Conservation (phyloP, 2,329 filamentous ascomycete species). For the Byssothecium circinans region DNA sequence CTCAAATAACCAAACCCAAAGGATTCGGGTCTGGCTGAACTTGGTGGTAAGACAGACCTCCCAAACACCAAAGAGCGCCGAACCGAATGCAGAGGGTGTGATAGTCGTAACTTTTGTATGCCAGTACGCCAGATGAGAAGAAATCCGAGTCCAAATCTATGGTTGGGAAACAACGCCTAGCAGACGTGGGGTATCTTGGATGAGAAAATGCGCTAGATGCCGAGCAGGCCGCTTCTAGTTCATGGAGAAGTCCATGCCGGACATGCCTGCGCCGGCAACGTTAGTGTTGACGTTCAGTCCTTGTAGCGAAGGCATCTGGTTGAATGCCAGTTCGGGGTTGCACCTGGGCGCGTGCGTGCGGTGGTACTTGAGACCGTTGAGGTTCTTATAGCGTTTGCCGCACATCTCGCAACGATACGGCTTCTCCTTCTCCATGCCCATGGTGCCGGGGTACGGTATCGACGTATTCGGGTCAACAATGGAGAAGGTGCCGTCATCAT, state of each 20-base stretch:
- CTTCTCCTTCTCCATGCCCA: conserved; percentile 99
- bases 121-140: conserved; percentile 12
- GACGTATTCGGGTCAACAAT: conserved; percentile 97
- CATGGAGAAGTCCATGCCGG: conserved; percentile 59
- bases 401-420: conserved; percentile 97
- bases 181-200: conserved; percentile 30
- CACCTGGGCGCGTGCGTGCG: conserved; percentile 75
- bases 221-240: conserved; percentile 25
- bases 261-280: conserved; percentile 56
- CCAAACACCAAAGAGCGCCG: conserved; percentile 27
- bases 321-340: conserved; percentile 70
- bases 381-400: conserved; percentile 97
- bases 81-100: conserved; percentile 22
- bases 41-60: conserved; percentile 13
- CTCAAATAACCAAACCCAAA: conserved; percentile 20
- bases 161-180: conserved; percentile 20
- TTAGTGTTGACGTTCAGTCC: conserved; percentile 44
- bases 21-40: conserved; percentile 16
- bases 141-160: conserved; percentile 18
- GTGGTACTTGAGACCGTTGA: conserved; percentile 96
- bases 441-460: conserved; percentile 88
- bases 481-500: conserved; percentile 94
- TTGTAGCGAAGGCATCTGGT: conserved; percentile 22
- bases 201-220: conserved; percentile 14
- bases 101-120: conserved; percentile 28